Evolutionary conservation across 2,329 filamentous ascomycete genomes (phyloP), one percentile per base, ranked within the genome.

Genomic region (Colletotrichum falcatum): DNA sequence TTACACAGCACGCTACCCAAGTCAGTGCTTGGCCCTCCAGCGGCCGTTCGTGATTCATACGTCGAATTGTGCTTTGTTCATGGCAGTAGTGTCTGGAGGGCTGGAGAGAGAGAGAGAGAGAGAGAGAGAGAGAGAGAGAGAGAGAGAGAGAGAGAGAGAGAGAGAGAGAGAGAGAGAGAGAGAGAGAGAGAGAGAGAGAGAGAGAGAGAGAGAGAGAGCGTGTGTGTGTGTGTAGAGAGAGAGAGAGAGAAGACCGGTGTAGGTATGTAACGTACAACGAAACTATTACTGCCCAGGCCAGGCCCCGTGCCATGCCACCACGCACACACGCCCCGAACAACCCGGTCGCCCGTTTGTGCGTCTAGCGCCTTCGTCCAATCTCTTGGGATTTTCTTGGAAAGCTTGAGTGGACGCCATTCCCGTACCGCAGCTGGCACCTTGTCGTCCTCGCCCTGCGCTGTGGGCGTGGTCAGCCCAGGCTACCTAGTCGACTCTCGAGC

Each of bases 331-430:
- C 54, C 46, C 59, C 44, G 16, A 61, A 51, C 65, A 61, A 51
- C 65, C 65, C 65, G 23, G 64, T 49, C 37, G 59, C 65, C 58
- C 58, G 51, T 68, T 63, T 44, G 56, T 68, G 59, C 46, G 55
- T 60, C 69, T 71, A 71, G 69, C 65, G 69, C 54, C 69, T 60
- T 70, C 69, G 69, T 60, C 65, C 69, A 70, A 70, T 71, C 69
- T 71, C 69, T 71, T 71, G 69, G 69, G 64, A 70, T 54, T 70
- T 70, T 70, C 69, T 71, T 71, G 69, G 69, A 71, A 71, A 71
- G 69, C 69, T 71, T 71, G 69, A 71, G 65, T 70, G 69, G 48
- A 71, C 69, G 65, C 69, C 69, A 65, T 70, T 65, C 54, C 69
- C 69, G 69, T 66, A 70, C 64, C 49, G 55, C 67, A 61, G 63